Evolutionary conservation across 768 basidiomycete species (phyloP).

Genomic region (Pleurotus djamor): DNA sequence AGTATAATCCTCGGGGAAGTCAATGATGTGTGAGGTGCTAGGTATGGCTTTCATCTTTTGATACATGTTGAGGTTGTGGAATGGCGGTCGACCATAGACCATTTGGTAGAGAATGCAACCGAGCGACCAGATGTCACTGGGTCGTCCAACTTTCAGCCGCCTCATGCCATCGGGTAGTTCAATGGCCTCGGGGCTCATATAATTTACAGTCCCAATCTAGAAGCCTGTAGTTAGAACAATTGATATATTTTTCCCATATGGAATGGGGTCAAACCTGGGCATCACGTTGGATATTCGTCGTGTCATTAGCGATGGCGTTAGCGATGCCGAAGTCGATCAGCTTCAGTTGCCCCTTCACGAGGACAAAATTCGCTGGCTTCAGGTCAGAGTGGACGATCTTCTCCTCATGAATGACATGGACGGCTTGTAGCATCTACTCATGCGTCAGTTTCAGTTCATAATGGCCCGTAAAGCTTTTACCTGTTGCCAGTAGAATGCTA

Average conservation of each 20-base stretch:
- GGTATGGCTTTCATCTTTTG: constrained; percentile 97
- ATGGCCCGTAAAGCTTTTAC: constrained; percentile 34
- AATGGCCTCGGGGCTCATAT: constrained; percentile 98
- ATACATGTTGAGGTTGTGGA: constrained; percentile 77
- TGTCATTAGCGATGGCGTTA: constrained; percentile 97
- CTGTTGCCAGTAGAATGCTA: constrained; percentile 97
- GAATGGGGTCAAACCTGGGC: constrained; percentile 62
- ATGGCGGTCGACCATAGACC: constrained; percentile 94
- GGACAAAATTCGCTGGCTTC: constrained; percentile 97
- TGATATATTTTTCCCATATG: neutral
- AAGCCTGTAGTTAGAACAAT: constrained; percentile 6
- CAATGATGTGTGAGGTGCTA: constrained; percentile 70
- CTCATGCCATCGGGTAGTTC: constrained; percentile 85
- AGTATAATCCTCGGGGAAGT: constrained; percentile 72
- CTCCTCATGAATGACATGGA: constrained; percentile 97
- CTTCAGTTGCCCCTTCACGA: constrained; percentile 94
- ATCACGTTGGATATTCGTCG: constrained; percentile 96
- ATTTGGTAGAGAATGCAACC: constrained; percentile 99
- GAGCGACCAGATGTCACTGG: constrained; percentile 97
- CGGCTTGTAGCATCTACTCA: constrained; percentile 91
- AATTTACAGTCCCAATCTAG: constrained; percentile 95
- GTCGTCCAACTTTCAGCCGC: constrained; percentile 90
- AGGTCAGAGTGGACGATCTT: constrained; percentile 99
- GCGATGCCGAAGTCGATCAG: constrained; percentile 99
- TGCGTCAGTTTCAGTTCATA: neutral